These are phyloP conservation scores for Escovopsis sp. DNA, from an alignment of 2,329 filamentous ascomycete genomes.

Conservation along the genomic window DNA sequence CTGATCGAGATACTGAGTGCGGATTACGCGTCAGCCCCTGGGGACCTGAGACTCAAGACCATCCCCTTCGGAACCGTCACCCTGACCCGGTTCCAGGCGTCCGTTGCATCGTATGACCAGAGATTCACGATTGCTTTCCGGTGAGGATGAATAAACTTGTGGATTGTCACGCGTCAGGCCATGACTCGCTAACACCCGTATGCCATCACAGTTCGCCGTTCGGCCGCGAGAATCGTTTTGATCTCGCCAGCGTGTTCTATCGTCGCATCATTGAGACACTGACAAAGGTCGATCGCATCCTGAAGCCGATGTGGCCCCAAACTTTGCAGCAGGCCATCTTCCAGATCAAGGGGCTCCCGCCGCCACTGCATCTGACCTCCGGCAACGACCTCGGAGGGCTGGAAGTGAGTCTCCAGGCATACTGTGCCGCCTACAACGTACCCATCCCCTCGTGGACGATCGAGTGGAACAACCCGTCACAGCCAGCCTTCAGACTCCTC, in stretches of 20 bases:
- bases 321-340: constrained; percentile 39
- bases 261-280: constrained; percentile 39
- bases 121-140: constrained; percentile 41
- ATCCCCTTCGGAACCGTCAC: constrained; percentile 37
- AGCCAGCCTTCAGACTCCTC: constrained; percentile 40
- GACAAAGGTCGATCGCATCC: constrained; percentile 37
- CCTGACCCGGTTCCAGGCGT: constrained; percentile 35
- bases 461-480: constrained; percentile 26
- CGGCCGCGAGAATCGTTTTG: constrained; percentile 28
- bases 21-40: constrained; percentile 25
- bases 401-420: constrained; percentile 39
- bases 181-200: background rate
- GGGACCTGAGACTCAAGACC: constrained; percentile 35
- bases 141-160: constrained; percentile 17
- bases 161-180: too few species aligned
- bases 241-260: constrained; percentile 40
- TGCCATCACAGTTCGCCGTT: constrained; percentile 23
- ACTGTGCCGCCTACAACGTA: constrained; percentile 37
- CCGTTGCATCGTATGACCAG: constrained; percentile 37
- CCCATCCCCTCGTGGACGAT: constrained; percentile 36
- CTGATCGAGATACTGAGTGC: constrained; percentile 35
- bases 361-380: constrained; percentile 37
- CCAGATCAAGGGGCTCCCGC: constrained; percentile 35
- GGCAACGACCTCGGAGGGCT: constrained; percentile 42
- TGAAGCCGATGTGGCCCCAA: constrained; percentile 45